Evolutionary conservation across 2,329 filamentous ascomycete genomes (phyloP).

Genomic region (Xylaria sp.): DNA sequence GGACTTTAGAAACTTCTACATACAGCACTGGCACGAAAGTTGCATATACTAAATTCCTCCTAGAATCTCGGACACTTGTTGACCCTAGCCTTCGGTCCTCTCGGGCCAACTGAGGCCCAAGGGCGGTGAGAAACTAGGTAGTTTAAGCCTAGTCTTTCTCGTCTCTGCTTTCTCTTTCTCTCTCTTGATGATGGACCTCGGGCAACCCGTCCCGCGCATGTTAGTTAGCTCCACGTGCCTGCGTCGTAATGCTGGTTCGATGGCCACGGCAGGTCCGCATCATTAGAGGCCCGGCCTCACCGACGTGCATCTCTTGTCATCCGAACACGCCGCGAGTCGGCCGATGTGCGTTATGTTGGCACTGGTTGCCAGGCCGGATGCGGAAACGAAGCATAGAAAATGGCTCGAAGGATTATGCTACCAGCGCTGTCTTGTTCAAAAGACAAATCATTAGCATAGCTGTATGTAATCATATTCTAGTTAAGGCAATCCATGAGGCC

Average conservation of each 20-base stretch:
- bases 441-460: slow-evolving; percentile 2
- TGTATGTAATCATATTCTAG: slow-evolving; percentile 9
- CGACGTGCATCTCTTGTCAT: slow-evolving; percentile 16
- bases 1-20: slow-evolving; percentile 19
- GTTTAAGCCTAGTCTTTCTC: background rate
- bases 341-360: background rate
- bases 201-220: background rate
- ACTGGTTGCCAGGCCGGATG: slow-evolving; percentile 6
- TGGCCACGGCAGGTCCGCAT: slow-evolving; percentile 20
- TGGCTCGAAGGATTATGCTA: slow-evolving; percentile 22
- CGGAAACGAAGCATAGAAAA: slow-evolving; percentile 10
- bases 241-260: slow-evolving; percentile 30
- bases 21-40: slow-evolving; percentile 17
- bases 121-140: slow-evolving; percentile 25
- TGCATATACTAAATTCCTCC: slow-evolving; percentile 20
- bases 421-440: background rate
- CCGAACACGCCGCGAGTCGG: background rate
- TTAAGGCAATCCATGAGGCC: slow-evolving; percentile 4
- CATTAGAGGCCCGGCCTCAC: slow-evolving; percentile 17
- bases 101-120: slow-evolving; percentile 13
- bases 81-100: background rate
- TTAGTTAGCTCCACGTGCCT: slow-evolving; percentile 28
- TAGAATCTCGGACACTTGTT: slow-evolving; percentile 13
- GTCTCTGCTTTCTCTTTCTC: background rate
- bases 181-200: slow-evolving; percentile 1